A percentile compares a stretch with the other conserved stretches of the same genome.
Conservation (phyloP, 768 basidiomycete species). For the Lactifluus volemus region DNA sequence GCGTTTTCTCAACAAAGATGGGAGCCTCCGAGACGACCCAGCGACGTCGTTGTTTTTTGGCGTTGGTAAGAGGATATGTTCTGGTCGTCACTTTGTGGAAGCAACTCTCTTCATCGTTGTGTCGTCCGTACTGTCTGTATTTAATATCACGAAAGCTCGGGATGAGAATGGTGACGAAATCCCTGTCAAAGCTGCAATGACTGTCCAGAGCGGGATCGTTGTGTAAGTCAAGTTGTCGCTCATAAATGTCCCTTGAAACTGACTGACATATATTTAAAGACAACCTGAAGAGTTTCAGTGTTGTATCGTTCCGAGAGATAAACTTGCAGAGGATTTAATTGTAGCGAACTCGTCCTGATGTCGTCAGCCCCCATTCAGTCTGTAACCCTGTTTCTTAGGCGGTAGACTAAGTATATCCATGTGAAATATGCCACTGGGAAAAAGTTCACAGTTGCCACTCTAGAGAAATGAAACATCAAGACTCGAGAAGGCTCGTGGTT, state of each 20-base stretch:
- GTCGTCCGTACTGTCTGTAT: background rate
- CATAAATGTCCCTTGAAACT: no score
- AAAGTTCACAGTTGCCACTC: no score
- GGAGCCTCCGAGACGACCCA: background rate
- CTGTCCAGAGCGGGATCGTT: background rate
- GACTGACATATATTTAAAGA: background rate
- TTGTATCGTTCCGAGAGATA: constrained; percentile 7
- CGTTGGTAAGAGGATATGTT: constrained; percentile 5
- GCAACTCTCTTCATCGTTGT: constrained; percentile 3
- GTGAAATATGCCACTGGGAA: no score
- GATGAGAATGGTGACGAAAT: constrained; percentile 1
- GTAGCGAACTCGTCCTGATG: background rate
- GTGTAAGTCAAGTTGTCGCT: background rate
- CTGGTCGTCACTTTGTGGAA: constrained; percentile 9
- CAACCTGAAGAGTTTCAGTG: background rate
- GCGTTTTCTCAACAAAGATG: background rate
- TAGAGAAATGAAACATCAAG: no score
- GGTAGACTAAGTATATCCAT: no score
- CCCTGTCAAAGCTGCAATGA: background rate
- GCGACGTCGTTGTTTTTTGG: background rate
- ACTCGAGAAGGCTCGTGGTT: no score
- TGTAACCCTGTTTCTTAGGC: no score
- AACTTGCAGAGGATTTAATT: background rate
- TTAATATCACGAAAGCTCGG: background rate
- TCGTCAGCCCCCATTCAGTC: no score